Percentiles rank a stretch among this genome's conserved stretches.
Evolutionary conservation across 179 eudicot genomes (phyloP).

Genomic region (Camellia oleifera): DNA sequence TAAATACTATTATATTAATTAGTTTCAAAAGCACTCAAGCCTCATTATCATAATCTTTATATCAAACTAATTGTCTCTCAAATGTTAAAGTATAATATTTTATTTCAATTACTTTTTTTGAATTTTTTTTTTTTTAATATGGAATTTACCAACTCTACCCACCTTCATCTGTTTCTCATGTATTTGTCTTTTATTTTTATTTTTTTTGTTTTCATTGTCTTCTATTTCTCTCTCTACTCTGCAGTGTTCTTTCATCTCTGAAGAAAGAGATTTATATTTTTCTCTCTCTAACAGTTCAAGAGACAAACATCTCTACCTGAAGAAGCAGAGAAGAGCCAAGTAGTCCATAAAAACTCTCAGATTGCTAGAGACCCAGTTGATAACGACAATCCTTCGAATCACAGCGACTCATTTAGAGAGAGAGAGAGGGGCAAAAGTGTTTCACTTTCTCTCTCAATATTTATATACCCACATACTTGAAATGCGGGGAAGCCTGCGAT

Average conservation of each 20-base stretch:
- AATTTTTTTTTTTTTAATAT: too few species aligned
- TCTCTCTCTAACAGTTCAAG: background rate
- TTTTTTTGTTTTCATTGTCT: background rate
- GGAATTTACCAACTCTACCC: constrained; percentile 11
- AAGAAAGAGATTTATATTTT: background rate
- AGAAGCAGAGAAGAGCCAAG: background rate
- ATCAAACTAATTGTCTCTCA: too few species aligned
- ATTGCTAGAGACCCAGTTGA: background rate
- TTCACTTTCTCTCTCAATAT: background rate
- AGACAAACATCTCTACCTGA: background rate
- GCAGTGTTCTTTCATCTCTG: background rate
- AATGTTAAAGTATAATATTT: too few species aligned
- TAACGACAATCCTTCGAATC: background rate
- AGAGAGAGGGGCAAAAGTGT: background rate
- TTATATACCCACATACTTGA: background rate
- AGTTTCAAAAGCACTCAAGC: too few species aligned
- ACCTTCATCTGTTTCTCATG: constrained; percentile 18
- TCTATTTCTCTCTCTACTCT: background rate
- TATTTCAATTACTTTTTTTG: background rate
- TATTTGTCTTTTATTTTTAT: background rate
- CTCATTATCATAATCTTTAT: too few species aligned
- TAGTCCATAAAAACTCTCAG: background rate
- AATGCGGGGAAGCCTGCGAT: constrained; percentile 35
- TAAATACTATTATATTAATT: too few species aligned
- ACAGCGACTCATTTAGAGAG: background rate